phyloP scores from a whole-genome alignment of 306 rosid species.

The Glycine tomentella region DNA sequence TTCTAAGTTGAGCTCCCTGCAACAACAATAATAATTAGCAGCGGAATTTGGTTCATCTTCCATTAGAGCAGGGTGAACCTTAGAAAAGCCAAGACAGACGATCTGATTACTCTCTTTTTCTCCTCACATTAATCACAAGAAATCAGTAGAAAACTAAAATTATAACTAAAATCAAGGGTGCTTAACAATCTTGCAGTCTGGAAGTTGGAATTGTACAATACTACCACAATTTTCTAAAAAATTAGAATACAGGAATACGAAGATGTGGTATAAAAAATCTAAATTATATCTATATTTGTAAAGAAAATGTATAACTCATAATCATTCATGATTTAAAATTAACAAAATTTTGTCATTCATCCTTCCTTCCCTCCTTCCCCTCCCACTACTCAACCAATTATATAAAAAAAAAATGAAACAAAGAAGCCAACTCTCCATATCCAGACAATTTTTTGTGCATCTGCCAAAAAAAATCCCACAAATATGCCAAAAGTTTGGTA shows the following conservation, averaged over 20 bases:
- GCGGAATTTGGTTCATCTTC: constrained; percentile 12
- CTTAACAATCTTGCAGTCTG: not conserved
- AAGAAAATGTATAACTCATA: constrained; percentile 5
- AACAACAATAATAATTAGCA: constrained; percentile 40
- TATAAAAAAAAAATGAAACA: not conserved
- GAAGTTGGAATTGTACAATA: constrained; percentile 5
- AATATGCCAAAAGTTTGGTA: not conserved
- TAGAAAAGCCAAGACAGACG: constrained; percentile 17
- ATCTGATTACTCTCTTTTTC: not conserved
- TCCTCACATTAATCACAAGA: not conserved
- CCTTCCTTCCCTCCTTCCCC: constrained; percentile 18
- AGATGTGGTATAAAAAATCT: not conserved
- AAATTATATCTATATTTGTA: not conserved
- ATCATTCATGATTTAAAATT: constrained; percentile 27
- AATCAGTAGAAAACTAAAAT: not conserved
- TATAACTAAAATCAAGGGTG: constrained; percentile 24
- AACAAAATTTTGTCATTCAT: not conserved
- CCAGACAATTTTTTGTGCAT: constrained; percentile 8
- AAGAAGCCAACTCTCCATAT: not conserved
- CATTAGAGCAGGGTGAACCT: constrained; percentile 12
- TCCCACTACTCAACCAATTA: not conserved
- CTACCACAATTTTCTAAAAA: not conserved
- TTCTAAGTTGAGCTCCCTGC: constrained; percentile 98
- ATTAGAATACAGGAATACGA: not conserved
- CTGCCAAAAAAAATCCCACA: not conserved